Evolutionary conservation across 1,139 yeast species (phyloP), one percentile per base, ranked within the genome.

Genomic region (Taphrina confusa): DNA sequence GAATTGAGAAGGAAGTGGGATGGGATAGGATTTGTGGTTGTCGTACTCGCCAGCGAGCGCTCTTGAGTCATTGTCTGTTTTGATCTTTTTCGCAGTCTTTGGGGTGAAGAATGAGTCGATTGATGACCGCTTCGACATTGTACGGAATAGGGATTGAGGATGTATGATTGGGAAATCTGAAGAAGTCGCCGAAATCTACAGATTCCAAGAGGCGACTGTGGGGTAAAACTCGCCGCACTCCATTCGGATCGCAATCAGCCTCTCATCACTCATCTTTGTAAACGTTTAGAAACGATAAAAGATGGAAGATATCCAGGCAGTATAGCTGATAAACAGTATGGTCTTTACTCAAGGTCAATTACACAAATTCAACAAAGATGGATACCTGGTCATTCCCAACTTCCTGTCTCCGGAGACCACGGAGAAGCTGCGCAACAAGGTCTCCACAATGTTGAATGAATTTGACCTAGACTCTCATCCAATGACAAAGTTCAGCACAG

Each of bases 401-500:
- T 87, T 82, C 66, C 75, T 86, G 14, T 67, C 75, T 1, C 67
- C 70, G 0, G 75, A 73, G 1, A 78, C 80, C 52, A 76, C 81
- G 1, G 51, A 66, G 0, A 66, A 65, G 0, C 71, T 85, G 42
- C 70, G 82, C 52, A 57, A 63, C 0, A 77, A 79, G 63, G 77
- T 87, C 1, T 74, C 75, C 30, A 62, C 69, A 23, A 72, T 86
- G 25, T 75, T 85, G 50, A 66, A 71, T 0, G 75, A 76, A 4
- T 78, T 86, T 58, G 83, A 84, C 64, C 67, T 83, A 4, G 68
- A 73, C 1, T 72, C 73, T n/a, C 94, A 87, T 67, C 94, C 95
- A 11, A 72, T 80, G 71, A 86, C 92, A 33, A 80, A 78, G 68
- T 87, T 87, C 75, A 81, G 83, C 56, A 86, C 94, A 0, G 72